A percentile compares a stretch with the other conserved stretches of the same genome.
phyloP scores from a whole-genome alignment of 805 yeast species.

The Yamadazyma laniorum region DNA sequence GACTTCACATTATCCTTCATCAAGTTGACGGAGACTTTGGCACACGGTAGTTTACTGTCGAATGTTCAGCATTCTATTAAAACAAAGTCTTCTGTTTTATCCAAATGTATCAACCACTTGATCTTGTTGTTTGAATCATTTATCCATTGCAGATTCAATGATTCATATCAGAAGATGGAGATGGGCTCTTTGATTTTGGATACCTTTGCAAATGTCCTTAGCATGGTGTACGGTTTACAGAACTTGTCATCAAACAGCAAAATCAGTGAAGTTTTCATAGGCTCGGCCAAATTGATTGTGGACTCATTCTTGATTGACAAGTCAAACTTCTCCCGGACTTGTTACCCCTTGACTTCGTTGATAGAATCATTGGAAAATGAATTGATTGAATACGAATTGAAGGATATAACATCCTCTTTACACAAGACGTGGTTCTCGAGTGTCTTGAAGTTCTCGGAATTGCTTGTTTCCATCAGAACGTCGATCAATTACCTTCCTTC shows the following conservation, averaged over 20 bases:
- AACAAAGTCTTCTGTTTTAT: slow-evolving; percentile 44
- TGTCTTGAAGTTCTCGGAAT: slow-evolving; percentile 54
- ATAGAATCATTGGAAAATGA: slow-evolving; percentile 46
- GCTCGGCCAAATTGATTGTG: slow-evolving; percentile 50
- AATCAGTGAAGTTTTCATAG: slow-evolving; percentile 48
- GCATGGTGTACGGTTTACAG: slow-evolving; percentile 47
- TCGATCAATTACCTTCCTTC: slow-evolving; percentile 52
- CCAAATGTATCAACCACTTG: slow-evolving; percentile 52
- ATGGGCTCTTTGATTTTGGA: slow-evolving; percentile 56
- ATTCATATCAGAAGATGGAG: slow-evolving; percentile 55
- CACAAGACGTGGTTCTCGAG: slow-evolving; percentile 48
- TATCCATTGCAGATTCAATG: slow-evolving; percentile 62
- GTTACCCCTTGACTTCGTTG: slow-evolving; percentile 51
- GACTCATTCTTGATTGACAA: slow-evolving; percentile 55
- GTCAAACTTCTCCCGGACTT: slow-evolving; percentile 50
- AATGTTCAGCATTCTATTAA: slow-evolving; percentile 5
- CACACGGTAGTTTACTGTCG: slow-evolving; percentile 44
- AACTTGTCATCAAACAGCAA: slow-evolving; percentile 26
- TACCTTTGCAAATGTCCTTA: slow-evolving; percentile 54
- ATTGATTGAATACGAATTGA: slow-evolving; percentile 34
- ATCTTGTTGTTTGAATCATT: slow-evolving; percentile 75
- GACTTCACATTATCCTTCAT: slow-evolving; percentile 60
- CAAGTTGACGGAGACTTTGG: slow-evolving; percentile 52
- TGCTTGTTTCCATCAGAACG: slow-evolving; percentile 58
- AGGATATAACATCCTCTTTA: slow-evolving; percentile 47